These are phyloP conservation scores for Calycina herbarum DNA, from an alignment of 2,329 filamentous ascomycete genomes.

Conservation along the genomic window DNA sequence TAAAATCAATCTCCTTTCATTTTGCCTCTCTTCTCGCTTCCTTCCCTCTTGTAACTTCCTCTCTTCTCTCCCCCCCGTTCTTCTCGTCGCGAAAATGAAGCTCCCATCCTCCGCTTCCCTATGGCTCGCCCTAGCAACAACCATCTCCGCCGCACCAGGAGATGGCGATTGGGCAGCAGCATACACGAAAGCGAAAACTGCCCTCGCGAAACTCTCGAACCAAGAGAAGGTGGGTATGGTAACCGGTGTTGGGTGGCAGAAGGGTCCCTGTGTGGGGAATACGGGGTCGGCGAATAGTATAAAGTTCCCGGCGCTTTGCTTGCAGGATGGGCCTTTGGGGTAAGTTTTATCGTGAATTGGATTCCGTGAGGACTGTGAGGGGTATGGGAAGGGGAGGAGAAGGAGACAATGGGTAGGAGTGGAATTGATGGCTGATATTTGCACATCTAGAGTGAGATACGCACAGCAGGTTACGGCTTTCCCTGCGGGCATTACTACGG, in stretches of 20 bases:
- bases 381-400: too few relatives aligned
- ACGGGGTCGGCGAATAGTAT: constrained; percentile 56
- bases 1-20: neutral
- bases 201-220: constrained; percentile 69
- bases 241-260: constrained; percentile 74
- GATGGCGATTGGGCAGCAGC: constrained; percentile 61
- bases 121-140: constrained; percentile 20
- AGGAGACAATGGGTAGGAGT: neutral
- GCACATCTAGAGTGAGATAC: constrained; percentile 54
- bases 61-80: neutral
- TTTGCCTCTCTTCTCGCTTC: neutral
- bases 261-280: constrained; percentile 68
- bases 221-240: constrained; percentile 79
- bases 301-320: constrained; percentile 70
- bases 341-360: constrained; percentile 16
- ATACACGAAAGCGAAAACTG: constrained; percentile 65
- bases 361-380: too few relatives aligned
- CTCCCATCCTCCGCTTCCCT: constrained; percentile 3
- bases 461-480: constrained; percentile 72
- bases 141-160: constrained; percentile 21
- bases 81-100: neutral
- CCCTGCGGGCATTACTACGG: constrained; percentile 76
- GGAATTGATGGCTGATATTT: neutral
- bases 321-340: constrained; percentile 80
- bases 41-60: neutral